phyloP scores from a whole-genome alignment of 192 early-diverging fungal species.

The Coemansia sp. region DNA sequence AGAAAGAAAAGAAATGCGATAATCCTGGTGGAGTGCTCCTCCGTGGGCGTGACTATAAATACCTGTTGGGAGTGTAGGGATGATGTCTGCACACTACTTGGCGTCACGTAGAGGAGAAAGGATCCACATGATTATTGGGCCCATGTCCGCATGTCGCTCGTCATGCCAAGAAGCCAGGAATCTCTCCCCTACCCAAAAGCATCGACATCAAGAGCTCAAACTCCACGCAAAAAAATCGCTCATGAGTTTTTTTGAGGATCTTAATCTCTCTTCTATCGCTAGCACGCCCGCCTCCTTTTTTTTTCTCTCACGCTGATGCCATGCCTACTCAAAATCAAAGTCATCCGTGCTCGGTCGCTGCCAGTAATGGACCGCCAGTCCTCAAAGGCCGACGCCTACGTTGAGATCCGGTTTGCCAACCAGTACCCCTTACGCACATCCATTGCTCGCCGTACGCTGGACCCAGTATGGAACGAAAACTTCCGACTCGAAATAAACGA shows the following conservation, averaged over 20 bases:
- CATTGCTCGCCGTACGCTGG: slow-evolving; percentile 68
- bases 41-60: neutral
- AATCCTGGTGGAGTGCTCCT: neutral
- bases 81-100: neutral
- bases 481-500: slow-evolving; percentile 75
- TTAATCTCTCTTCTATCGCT: neutral
- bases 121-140: neutral
- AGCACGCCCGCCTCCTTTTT: neutral
- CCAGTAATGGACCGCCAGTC: slow-evolving; percentile 82
- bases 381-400: slow-evolving; percentile 81
- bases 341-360: slow-evolving; percentile 68
- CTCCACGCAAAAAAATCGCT: neutral
- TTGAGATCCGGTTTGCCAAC: slow-evolving; percentile 73
- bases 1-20: neutral
- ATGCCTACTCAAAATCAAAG: slow-evolving; percentile 74
- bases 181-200: neutral
- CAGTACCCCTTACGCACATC: slow-evolving; percentile 65
- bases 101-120: neutral
- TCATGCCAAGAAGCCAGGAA: neutral
- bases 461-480: slow-evolving; percentile 82
- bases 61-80: neutral
- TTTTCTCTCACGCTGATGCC: slow-evolving; percentile 52
- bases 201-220: neutral
- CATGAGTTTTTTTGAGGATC: neutral
- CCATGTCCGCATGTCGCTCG: neutral